Conservation (phyloP, 1,284 basidiomycete genomes). For the Ceratobasidium sp. region DNA sequence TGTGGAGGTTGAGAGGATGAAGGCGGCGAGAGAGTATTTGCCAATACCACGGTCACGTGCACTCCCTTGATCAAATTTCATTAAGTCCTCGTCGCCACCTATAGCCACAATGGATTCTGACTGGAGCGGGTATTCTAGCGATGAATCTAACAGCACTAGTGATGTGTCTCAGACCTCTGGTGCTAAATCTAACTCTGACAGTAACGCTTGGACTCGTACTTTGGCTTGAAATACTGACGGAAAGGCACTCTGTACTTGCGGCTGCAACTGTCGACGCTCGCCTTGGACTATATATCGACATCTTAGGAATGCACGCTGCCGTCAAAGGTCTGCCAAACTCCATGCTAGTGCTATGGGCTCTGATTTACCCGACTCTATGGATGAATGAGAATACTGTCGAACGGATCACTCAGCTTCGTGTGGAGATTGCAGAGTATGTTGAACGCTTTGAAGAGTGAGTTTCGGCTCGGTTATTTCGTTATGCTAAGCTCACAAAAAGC, state of each 20-base stretch:
- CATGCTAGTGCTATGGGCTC: not conserved
- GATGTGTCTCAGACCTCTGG: not conserved
- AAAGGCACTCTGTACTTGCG: not conserved
- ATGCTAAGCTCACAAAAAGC: not conserved
- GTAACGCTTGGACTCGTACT: not conserved
- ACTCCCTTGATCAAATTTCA: not conserved
- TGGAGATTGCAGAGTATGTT: slow-evolving; percentile 3
- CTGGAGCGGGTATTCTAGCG: not conserved
- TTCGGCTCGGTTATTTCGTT: not conserved
- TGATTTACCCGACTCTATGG: too few relatives aligned
- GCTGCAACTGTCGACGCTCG: not conserved
- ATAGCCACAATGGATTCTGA: slow-evolving; percentile 7
- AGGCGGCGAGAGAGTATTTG: not conserved
- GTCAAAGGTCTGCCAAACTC: too few relatives aligned
- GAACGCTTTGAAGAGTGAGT: slow-evolving; percentile 19
- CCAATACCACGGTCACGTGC: not conserved
- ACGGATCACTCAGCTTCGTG: slow-evolving; percentile 48
- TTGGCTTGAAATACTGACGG: not conserved
- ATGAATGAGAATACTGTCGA: slow-evolving; percentile 45
- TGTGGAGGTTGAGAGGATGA: not conserved
- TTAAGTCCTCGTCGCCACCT: not conserved
- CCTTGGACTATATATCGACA: not conserved
- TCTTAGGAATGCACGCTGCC: not conserved
- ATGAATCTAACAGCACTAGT: not conserved
- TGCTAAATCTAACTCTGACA: not conserved